Evolutionary conservation across 495 filamentous ascomycete species (phyloP).

Genomic region (Penicillium longicatenatum): DNA sequence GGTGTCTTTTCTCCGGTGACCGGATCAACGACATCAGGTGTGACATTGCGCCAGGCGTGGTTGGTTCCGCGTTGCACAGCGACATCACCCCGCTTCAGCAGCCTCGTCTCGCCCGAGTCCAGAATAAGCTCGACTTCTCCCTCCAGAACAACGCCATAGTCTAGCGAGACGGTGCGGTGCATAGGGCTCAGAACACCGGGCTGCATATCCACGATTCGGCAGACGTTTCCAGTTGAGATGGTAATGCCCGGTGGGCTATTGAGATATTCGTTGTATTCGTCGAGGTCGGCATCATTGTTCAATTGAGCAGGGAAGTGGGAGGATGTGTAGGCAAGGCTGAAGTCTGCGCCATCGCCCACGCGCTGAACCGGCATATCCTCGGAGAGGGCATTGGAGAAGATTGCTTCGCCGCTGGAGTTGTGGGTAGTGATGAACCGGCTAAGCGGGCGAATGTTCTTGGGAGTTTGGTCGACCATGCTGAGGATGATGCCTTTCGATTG

Average conservation of each 20-base stretch:
- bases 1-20: conserved; percentile 13
- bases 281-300: conserved; percentile 47
- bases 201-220: conserved; percentile 62
- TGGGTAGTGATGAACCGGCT: conserved; percentile 45
- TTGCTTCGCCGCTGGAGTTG: conserved; percentile 30
- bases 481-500: conserved; percentile 5
- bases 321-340: conserved; percentile 52
- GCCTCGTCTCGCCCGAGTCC: conserved; percentile 60
- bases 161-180: conserved; percentile 72
- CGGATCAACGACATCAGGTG: conserved; percentile 26
- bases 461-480: conserved; percentile 17
- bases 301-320: conserved; percentile 55
- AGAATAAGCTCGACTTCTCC: conserved; percentile 73
- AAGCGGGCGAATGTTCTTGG: conserved; percentile 36
- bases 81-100: conserved; percentile 69
- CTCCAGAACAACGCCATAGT: conserved; percentile 75
- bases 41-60: conserved; percentile 43
- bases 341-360: conserved; percentile 31
- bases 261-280: conserved; percentile 41
- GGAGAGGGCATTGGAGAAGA: conserved; percentile 35
- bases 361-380: conserved; percentile 21
- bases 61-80: conserved; percentile 61
- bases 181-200: conserved; percentile 62
- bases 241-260: conserved; percentile 44
- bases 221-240: conserved; percentile 52